These are phyloP conservation scores for Phaeosphaeria sp. DNA, from an alignment of 2,329 filamentous ascomycete genomes.

Conservation along the genomic window DNA sequence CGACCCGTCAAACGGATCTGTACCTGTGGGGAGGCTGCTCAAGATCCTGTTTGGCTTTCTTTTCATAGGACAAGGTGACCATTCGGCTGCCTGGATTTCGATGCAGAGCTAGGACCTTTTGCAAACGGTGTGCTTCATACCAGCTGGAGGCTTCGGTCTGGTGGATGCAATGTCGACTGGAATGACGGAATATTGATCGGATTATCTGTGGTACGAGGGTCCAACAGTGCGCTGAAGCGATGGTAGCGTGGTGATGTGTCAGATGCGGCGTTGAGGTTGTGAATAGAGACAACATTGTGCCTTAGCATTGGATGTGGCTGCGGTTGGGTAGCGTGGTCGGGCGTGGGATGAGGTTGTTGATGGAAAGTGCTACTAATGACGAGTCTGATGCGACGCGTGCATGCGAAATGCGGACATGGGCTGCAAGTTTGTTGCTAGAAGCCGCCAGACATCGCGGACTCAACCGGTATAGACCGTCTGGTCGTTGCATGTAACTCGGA, in stretches of 20 bases:
- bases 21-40: no score
- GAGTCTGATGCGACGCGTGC: not conserved
- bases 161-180: not conserved
- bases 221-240: not conserved
- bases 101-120: not conserved
- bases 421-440: no score
- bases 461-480: no score
- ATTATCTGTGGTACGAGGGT: not conserved
- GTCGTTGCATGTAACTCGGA: no score
- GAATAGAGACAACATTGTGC: not conserved
- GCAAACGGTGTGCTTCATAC: not conserved
- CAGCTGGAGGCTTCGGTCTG: not conserved
- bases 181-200: not conserved
- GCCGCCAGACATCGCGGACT: no score
- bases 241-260: not conserved
- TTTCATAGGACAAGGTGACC: no score
- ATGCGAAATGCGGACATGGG: not conserved
- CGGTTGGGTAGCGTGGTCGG: not conserved
- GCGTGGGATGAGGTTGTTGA: not conserved
- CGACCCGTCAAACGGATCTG: not conserved
- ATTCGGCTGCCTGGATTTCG: not conserved
- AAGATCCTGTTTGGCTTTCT: no score
- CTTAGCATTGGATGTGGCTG: not conserved
- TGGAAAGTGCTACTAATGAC: slow-evolving; percentile 9
- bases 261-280: not conserved